These are phyloP conservation scores for Aspergillus avenaceus DNA, from an alignment of 495 filamentous ascomycete genomes.

Conservation along the genomic window DNA sequence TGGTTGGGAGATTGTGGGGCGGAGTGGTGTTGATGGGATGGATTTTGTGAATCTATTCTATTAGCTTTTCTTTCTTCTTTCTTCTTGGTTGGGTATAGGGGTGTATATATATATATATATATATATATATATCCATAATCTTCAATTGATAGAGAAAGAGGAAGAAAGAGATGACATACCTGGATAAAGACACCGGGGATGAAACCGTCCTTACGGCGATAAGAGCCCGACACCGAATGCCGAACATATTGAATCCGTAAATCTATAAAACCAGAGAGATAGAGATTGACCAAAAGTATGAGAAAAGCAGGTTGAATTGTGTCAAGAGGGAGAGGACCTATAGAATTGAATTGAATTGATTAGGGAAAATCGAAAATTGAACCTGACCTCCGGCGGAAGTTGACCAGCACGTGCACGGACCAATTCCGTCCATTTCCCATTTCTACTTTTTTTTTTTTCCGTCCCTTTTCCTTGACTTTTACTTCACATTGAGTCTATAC, in stretches of 20 bases:
- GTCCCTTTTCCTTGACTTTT: slow-evolving; percentile 3
- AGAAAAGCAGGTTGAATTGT: too few species aligned
- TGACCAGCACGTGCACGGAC: slow-evolving; percentile 31
- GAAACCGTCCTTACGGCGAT: slow-evolving; percentile 14
- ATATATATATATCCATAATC: background rate
- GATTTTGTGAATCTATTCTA: background rate
- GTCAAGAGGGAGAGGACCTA: background rate
- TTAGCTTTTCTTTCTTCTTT: background rate
- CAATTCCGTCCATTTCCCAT: slow-evolving; percentile 14
- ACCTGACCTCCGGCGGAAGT: slow-evolving; percentile 27
- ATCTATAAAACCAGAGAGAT: too few species aligned
- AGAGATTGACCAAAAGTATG: too few species aligned
- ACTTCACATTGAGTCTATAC: background rate
- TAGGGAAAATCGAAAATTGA: slow-evolving; percentile 36
- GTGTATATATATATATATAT: too few species aligned
- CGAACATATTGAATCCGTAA: too few species aligned
- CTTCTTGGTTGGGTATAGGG: background rate
- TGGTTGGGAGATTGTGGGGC: slow-evolving; percentile 29
- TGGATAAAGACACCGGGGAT: slow-evolving; percentile 14
- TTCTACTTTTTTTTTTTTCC: slow-evolving; percentile 13
- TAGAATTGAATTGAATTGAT: slow-evolving; percentile 20
- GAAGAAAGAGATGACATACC: background rate
- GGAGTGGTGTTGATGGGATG: slow-evolving; percentile 20
- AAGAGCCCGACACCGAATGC: slow-evolving; percentile 30
- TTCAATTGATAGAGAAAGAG: background rate